Evolutionary conservation across 2,329 filamentous ascomycete genomes (phyloP).

Genomic region (Monosporascus sp.): DNA sequence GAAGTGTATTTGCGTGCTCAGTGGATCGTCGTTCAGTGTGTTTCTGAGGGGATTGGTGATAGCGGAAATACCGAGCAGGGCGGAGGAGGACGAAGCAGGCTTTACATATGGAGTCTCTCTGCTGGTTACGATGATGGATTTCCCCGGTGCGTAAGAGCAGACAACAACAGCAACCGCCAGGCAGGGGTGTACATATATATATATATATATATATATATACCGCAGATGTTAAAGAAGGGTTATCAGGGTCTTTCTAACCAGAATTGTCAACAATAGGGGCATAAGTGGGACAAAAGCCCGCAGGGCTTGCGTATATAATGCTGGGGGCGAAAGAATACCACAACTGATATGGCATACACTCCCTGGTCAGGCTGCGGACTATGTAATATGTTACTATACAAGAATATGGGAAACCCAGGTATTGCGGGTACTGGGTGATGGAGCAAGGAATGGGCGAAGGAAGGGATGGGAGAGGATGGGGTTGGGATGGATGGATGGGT

Average conservation of each 20-base stretch:
- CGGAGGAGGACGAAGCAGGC: slow-evolving; percentile 13
- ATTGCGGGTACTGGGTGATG: neutral
- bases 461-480: neutral
- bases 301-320: neutral
- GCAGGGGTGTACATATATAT: neutral
- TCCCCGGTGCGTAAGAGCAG: slow-evolving; percentile 15
- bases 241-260: slow-evolving; percentile 23
- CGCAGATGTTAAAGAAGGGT: slow-evolving; percentile 13
- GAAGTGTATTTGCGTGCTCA: neutral
- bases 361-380: neutral
- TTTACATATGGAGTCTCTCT: slow-evolving; percentile 23
- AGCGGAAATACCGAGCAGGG: slow-evolving; percentile 8
- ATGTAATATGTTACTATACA: neutral
- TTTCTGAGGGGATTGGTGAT: slow-evolving; percentile 7
- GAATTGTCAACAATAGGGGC: slow-evolving; percentile 18
- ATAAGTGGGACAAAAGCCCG: slow-evolving; percentile 13
- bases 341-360: neutral
- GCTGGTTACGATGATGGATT: slow-evolving; percentile 20
- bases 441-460: no score
- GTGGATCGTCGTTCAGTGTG: neutral
- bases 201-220: neutral
- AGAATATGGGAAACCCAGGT: neutral
- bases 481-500: neutral
- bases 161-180: neutral
- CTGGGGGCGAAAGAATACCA: neutral